Evolutionary conservation across 495 filamentous ascomycete species (phyloP).

Genomic region (Aspergillus nanangensis): DNA sequence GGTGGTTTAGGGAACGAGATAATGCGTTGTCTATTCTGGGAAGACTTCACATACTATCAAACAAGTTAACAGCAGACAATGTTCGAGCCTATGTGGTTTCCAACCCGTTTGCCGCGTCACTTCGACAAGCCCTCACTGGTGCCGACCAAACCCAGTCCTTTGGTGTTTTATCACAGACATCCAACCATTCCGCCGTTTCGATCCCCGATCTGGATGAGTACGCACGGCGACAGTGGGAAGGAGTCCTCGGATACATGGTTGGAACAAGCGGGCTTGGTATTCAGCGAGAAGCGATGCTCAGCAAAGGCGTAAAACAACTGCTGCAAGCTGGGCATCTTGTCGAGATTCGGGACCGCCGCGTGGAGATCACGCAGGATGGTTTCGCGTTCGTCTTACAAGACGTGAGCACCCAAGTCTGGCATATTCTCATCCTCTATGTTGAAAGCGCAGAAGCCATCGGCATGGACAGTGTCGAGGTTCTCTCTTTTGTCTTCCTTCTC

Average conservation of each 20-base stretch:
- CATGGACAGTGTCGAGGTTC: slow-evolving; percentile 87
- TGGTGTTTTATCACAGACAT: slow-evolving; percentile 69
- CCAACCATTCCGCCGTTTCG: slow-evolving; percentile 53
- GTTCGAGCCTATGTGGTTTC: slow-evolving; percentile 66
- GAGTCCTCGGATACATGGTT: slow-evolving; percentile 93
- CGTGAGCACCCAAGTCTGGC: slow-evolving; percentile 95
- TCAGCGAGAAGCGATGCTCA: slow-evolving; percentile 53
- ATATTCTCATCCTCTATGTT: slow-evolving; percentile 86
- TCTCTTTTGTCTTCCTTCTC: slow-evolving; percentile 95
- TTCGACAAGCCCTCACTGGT: slow-evolving; percentile 82
- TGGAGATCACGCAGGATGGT: slow-evolving; percentile 80
- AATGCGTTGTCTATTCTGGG: slow-evolving; percentile 75
- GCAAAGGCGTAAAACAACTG: slow-evolving; percentile 75
- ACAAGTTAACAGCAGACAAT: slow-evolving; percentile 51
- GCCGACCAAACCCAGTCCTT: slow-evolving; percentile 83
- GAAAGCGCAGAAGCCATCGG: slow-evolving; percentile 72
- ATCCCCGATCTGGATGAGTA: slow-evolving; percentile 76
- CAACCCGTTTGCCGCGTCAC: slow-evolving; percentile 67
- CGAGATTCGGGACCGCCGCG: slow-evolving; percentile 51
- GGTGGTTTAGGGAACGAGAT: slow-evolving; percentile 62
- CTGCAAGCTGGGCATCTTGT: slow-evolving; percentile 78
- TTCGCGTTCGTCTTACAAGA: slow-evolving; percentile 95
- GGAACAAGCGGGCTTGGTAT: slow-evolving; percentile 55
- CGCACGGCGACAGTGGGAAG: slow-evolving; percentile 87
- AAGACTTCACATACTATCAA: slow-evolving; percentile 73